Evolutionary conservation across 768 basidiomycete genomes (phyloP), one percentile per base, ranked within the genome.

Genomic region (Brasilioporus rufonigricans): DNA sequence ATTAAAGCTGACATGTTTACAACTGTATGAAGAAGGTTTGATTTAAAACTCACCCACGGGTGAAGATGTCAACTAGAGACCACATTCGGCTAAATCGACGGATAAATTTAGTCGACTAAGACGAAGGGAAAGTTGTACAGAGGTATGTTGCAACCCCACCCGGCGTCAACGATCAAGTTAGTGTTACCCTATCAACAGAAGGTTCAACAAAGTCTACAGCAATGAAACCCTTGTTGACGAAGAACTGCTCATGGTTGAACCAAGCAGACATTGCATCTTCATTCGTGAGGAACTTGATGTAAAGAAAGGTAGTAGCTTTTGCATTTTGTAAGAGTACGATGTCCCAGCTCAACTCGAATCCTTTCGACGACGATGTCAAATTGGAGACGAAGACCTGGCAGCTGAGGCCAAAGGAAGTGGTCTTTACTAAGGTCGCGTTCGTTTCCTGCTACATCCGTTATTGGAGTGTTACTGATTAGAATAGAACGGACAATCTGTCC

Each of bases 21-120:
- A 73, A 84, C 74, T 97, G n/a, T 98, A 98, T 64, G 96, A 98
- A 72, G 90, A 97, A 52, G 96, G 52, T 99, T 99, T 66, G 97
- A 98, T 63, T 75, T 99, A 54, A 98, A 99, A 65, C 77, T 93
- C 33, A 93, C 91, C 0, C 79, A 87, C 77, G 97, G 56, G 97
- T 98, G 44, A 98, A 98, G 73, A 99, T 99, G 97, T 93, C 97
- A 99, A 71, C 84, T 88, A 1, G 97, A 99, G 74, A 99, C 97
- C 0, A 93, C 94, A 0, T 85, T 99, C 12, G 97, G 96, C 91
- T 21, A 89, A 89, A 62, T 73, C 72, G 16, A 77, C 74, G 58
- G 73, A 71, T 48, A 80, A 74, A 69, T 11, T 75, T 67, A 38
- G 69, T 64, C 0, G 85, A 84, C 44, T 84, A 81, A 60, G 75